Evolutionary conservation across 31 red algal genomes (phyloP).

Genomic region (Asparagopsis taxiformis): DNA sequence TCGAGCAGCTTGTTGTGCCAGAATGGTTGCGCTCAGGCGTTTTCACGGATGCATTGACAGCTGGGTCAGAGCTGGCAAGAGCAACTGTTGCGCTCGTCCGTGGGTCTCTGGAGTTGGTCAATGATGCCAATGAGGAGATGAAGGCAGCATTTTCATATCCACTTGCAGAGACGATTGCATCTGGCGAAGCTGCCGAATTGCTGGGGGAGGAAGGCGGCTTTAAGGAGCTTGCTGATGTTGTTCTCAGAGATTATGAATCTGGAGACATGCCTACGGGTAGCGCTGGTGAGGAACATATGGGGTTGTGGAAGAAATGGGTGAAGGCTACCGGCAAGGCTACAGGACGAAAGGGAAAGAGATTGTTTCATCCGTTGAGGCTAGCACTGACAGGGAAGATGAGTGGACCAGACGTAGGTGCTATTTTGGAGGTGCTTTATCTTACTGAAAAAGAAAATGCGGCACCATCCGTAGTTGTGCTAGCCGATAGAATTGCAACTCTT

Average conservation of each 20-base stretch:
- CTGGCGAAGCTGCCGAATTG: conserved; percentile 81
- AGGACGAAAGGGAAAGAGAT: conserved; percentile 79
- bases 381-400: conserved; percentile 97
- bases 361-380: conserved; percentile 96
- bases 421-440: conserved; percentile 68
- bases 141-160: conserved; percentile 64
- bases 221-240: conserved; percentile 49
- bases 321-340: conserved; percentile 76
- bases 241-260: conserved; percentile 56
- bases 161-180: conserved; percentile 61
- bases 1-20: conserved; percentile 43
- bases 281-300: conserved; percentile 47
- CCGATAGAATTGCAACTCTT: conserved; percentile 55
- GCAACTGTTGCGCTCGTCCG: conserved; percentile 59
- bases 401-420: conserved; percentile 93
- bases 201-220: conserved; percentile 87
- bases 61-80: conserved; percentile 19
- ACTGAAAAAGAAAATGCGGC: conserved; percentile 53
- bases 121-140: conserved; percentile 73
- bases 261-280: conserved; percentile 48
- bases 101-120: conserved; percentile 72
- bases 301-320: conserved; percentile 90
- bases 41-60: conserved; percentile 30
- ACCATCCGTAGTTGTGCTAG: conserved; percentile 32
- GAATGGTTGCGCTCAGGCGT: conserved; percentile 55